Percentiles rank a stretch among this genome's conserved stretches.
Conservation (phyloP, 106 monocot genomes). For the Dendrobium chrysotoxum region DNA sequence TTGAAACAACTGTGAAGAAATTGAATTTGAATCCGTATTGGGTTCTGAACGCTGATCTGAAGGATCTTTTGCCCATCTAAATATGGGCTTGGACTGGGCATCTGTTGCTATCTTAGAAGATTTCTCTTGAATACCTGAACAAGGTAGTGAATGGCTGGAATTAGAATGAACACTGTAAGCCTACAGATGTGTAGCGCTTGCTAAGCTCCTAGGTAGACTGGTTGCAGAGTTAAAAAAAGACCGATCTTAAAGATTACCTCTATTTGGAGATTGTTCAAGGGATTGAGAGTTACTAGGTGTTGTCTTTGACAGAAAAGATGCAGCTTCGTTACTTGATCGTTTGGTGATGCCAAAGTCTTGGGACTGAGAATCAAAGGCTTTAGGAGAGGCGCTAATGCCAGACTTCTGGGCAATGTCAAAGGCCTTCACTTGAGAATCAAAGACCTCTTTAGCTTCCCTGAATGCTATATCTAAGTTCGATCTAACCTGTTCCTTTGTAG, state of each 20-base stretch:
- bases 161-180: background rate
- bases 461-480: conserved; percentile 26
- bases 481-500: conserved; percentile 20
- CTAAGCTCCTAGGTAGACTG: background rate
- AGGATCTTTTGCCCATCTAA: conserved; percentile 51
- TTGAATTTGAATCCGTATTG: conserved; percentile 14
- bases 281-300: conserved; percentile 17
- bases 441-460: conserved; percentile 32
- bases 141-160: background rate
- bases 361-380: conserved; percentile 30
- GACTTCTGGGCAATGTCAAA: conserved; percentile 9
- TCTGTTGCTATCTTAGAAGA: conserved; percentile 16
- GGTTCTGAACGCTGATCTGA: conserved; percentile 22
- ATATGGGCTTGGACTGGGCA: conserved; percentile 29
- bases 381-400: conserved; percentile 12
- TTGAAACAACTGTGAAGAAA: background rate
- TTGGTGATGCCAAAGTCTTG: conserved; percentile 5
- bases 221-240: background rate
- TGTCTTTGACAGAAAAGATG: conserved; percentile 20
- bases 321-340: conserved; percentile 12
- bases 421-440: conserved; percentile 30
- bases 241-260: conserved; percentile 24
- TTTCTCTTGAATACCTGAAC: conserved; percentile 27
- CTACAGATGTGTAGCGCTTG: background rate
- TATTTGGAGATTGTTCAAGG: conserved; percentile 8